Percentiles rank a stretch among this genome's conserved stretches.
Conservation (phyloP, 352 stramenopile species). For the Globisporangium uncinulatum region DNA sequence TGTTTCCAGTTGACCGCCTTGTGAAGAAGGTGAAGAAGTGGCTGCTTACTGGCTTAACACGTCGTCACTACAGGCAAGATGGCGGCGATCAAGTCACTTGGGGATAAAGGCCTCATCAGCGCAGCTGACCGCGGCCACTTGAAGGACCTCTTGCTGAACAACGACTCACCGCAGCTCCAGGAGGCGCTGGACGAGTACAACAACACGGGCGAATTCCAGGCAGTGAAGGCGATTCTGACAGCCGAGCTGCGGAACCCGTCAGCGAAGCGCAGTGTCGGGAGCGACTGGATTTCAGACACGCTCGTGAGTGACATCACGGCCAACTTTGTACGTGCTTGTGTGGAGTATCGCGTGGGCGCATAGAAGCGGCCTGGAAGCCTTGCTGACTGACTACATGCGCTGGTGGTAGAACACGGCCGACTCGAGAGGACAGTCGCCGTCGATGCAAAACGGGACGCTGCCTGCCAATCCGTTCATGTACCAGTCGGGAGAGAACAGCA, state of each 20-base stretch:
- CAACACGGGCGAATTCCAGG: constrained; percentile 71
- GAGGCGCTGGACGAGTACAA: constrained; percentile 74
- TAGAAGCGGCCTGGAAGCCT: not conserved
- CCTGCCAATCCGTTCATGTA: constrained; percentile 28
- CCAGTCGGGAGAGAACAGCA: constrained; percentile 16
- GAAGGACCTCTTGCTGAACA: constrained; percentile 77
- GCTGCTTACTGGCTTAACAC: too few species aligned
- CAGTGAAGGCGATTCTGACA: constrained; percentile 58
- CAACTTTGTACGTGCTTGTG: constrained; percentile 34
- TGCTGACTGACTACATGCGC: not conserved
- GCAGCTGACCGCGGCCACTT: constrained; percentile 61
- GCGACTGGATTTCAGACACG: constrained; percentile 68
- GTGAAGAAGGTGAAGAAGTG: not conserved
- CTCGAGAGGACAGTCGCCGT: not conserved
- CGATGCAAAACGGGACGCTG: not conserved
- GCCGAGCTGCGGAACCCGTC: constrained; percentile 62
- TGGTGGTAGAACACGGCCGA: constrained; percentile 9
- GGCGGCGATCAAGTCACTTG: constrained; percentile 74
- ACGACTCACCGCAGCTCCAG: constrained; percentile 67
- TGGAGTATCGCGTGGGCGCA: not conserved
- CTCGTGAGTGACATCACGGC: constrained; percentile 70
- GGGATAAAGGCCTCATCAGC: constrained; percentile 67
- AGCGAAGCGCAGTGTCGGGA: constrained; percentile 58
- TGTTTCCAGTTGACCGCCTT: not conserved
- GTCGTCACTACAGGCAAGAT: constrained; percentile 39